phyloP scores from a whole-genome alignment of 108 stramenopile species.

The Pseudonitzschia multistriata region DNA sequence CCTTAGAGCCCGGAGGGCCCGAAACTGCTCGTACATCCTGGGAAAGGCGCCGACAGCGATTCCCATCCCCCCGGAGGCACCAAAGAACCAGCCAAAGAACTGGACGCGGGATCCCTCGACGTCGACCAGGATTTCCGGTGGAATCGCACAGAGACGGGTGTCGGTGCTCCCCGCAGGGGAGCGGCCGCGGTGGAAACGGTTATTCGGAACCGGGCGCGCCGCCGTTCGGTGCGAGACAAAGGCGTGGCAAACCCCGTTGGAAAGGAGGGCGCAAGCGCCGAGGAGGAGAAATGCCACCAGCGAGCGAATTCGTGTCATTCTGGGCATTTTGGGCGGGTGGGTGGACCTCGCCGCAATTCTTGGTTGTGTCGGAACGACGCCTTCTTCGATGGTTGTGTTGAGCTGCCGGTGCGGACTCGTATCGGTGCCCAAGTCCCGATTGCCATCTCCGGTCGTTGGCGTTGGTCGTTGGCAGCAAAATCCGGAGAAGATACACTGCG shows the following conservation, averaged over 20 bases:
- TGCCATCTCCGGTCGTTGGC: too few relatives aligned
- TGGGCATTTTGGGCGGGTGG: not conserved
- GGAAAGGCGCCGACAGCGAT: constrained; percentile 61
- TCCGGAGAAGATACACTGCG: too few relatives aligned
- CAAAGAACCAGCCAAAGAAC: constrained; percentile 57
- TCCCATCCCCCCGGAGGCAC: constrained; percentile 64
- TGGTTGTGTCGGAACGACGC: too few relatives aligned
- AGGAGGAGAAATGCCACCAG: not conserved
- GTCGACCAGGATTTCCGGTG: constrained; percentile 2
- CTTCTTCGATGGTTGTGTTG: too few relatives aligned
- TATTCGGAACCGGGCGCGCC: not conserved
- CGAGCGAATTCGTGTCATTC: not conserved
- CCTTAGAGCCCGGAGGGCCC: constrained; percentile 35
- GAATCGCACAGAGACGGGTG: not conserved
- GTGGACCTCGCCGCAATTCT: too few relatives aligned
- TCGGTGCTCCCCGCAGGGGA: not conserved
- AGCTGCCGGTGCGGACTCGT: too few relatives aligned
- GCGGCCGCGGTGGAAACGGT: not conserved
- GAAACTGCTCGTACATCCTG: constrained; percentile 47
- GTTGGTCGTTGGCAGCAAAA: too few relatives aligned
- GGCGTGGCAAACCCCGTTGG: not conserved
- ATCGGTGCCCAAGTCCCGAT: too few relatives aligned
- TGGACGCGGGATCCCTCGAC: not conserved
- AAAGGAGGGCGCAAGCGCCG: not conserved
- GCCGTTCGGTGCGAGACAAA: not conserved